A percentile compares a stretch with the other conserved stretches of the same genome.
phyloP scores from a whole-genome alignment of 768 basidiomycete genomes.

The Tricholoma furcatifolium region DNA sequence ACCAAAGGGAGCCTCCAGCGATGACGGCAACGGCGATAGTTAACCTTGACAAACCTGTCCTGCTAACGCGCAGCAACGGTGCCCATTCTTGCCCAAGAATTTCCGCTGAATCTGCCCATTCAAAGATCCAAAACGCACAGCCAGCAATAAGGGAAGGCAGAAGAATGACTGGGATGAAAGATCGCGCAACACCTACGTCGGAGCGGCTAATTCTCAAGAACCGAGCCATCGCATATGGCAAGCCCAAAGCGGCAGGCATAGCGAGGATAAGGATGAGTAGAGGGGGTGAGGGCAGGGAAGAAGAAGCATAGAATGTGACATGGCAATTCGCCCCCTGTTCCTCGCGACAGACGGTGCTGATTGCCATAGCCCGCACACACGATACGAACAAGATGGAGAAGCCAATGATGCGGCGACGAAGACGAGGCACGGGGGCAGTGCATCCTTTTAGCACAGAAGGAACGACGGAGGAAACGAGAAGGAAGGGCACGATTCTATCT shows the following conservation, averaged over 20 bases:
- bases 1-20: slow-evolving; percentile 68
- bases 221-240: slow-evolving; percentile 55
- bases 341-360: slow-evolving; percentile 89
- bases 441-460: slow-evolving; percentile 62
- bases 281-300: slow-evolving; percentile 67
- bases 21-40: slow-evolving; percentile 50
- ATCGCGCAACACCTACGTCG: slow-evolving; percentile 66
- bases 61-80: slow-evolving; percentile 42
- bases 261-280: slow-evolving; percentile 54
- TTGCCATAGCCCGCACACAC: slow-evolving; percentile 72
- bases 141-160: slow-evolving; percentile 58
- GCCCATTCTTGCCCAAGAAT: slow-evolving; percentile 41
- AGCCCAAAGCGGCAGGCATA: slow-evolving; percentile 49
- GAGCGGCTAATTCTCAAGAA: slow-evolving; percentile 70
- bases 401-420: slow-evolving; percentile 74
- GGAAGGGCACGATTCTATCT: slow-evolving; percentile 77
- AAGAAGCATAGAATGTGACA: slow-evolving; percentile 86
- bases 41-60: slow-evolving; percentile 63
- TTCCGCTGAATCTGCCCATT: slow-evolving; percentile 67
- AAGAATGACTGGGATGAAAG: slow-evolving; percentile 61
- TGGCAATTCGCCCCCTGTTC: slow-evolving; percentile 90
- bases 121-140: slow-evolving; percentile 74
- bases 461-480: slow-evolving; percentile 64
- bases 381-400: slow-evolving; percentile 66
- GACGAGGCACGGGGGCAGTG: slow-evolving; percentile 61